Evolutionary conservation across 495 filamentous ascomycete species (phyloP).

Genomic region (Baudoinia panamericana): DNA sequence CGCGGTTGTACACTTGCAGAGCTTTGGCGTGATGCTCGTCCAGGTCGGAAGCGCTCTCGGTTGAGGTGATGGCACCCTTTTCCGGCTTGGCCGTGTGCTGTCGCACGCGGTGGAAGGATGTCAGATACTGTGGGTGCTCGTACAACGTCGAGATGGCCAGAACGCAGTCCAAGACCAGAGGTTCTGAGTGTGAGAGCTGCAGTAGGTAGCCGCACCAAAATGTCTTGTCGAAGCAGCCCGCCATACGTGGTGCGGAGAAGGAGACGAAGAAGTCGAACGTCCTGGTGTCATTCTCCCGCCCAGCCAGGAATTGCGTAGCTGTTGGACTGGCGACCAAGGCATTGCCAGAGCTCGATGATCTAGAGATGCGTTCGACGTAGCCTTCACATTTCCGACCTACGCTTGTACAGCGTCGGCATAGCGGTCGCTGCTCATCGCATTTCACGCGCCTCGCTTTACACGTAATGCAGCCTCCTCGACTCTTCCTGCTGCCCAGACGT

Average conservation of each 20-base stretch:
- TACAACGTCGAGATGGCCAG: slow-evolving; percentile 10
- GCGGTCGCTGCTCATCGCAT: slow-evolving; percentile 8
- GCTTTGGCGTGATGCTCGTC: slow-evolving; percentile 1
- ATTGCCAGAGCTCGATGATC: no score
- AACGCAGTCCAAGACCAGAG: slow-evolving; percentile 3
- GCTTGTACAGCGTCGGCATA: slow-evolving; percentile 8
- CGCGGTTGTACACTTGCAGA: slow-evolving; percentile 1
- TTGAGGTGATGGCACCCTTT: background rate
- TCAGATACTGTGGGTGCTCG: slow-evolving; percentile 2
- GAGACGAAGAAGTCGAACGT: slow-evolving; percentile 6
- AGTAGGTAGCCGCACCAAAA: slow-evolving; percentile 7
- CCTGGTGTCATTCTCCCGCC: background rate
- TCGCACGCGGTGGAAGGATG: no score
- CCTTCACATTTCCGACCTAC: slow-evolving; percentile 5
- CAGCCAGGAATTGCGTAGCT: background rate
- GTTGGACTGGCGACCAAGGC: background rate
- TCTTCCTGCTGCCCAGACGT: slow-evolving; percentile 6
- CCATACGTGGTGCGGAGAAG: background rate
- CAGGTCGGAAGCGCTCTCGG: no score
- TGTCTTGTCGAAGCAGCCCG: slow-evolving; percentile 1
- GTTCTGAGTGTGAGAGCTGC: slow-evolving; percentile 4
- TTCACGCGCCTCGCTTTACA: slow-evolving; percentile 11
- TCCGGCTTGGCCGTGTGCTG: background rate
- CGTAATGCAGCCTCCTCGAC: slow-evolving; percentile 6
- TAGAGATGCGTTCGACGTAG: background rate